Evolutionary conservation across 2,329 filamentous ascomycete genomes (phyloP).

Genomic region (Aspergillus sp.): DNA sequence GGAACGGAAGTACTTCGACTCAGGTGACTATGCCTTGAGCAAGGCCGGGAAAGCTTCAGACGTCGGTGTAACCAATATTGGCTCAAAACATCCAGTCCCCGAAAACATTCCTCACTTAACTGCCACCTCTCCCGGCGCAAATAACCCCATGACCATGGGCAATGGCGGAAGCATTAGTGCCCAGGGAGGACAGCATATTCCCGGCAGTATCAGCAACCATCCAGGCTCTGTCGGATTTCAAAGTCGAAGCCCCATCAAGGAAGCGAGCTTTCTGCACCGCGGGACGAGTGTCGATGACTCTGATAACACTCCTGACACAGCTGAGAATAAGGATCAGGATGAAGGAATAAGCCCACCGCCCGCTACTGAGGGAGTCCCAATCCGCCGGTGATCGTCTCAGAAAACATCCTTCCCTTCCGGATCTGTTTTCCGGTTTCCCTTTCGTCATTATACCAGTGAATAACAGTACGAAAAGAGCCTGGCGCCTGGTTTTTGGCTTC

Average conservation of each 20-base stretch:
- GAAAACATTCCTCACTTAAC: conserved; percentile 93
- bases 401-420: background rate
- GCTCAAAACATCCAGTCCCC: conserved; percentile 90
- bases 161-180: conserved; percentile 35
- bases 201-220: conserved; percentile 49
- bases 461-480: conserved; percentile 38
- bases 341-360: conserved; percentile 50
- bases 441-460: conserved; percentile 20
- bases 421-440: conserved; percentile 3
- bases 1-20: conserved; percentile 99
- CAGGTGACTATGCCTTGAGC: conserved; percentile 92
- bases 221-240: conserved; percentile 51
- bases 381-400: conserved; percentile 57
- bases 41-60: conserved; percentile 97
- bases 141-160: conserved; percentile 38
- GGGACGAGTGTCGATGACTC: conserved; percentile 70
- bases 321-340: conserved; percentile 48
- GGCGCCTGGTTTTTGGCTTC: conserved; percentile 37
- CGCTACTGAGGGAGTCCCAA: conserved; percentile 62
- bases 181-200: conserved; percentile 46
- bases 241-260: conserved; percentile 83
- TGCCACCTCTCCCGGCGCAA: conserved; percentile 59
- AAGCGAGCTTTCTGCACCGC: conserved; percentile 82
- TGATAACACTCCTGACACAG: conserved; percentile 25
- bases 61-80: conserved; percentile 89